These are phyloP conservation scores for Trapa incisa DNA, from an alignment of 345 rosid genomes.

Conservation along the genomic window DNA sequence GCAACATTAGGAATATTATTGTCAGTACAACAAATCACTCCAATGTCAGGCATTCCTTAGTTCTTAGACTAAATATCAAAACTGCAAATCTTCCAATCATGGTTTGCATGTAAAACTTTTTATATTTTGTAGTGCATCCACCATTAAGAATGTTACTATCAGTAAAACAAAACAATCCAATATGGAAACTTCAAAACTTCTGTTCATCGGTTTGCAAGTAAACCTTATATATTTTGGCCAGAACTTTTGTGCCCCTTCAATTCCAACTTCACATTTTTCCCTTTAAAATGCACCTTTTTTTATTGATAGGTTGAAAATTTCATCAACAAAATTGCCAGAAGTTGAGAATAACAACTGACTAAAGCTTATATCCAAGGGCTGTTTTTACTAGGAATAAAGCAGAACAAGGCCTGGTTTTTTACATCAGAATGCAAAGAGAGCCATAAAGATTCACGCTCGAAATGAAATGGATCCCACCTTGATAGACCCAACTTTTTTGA, in stretches of 20 bases:
- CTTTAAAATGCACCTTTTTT: background rate
- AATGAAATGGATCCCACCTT: slow-evolving; percentile 20
- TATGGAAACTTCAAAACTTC: too few relatives aligned
- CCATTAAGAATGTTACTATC: too few relatives aligned
- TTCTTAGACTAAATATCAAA: too few relatives aligned
- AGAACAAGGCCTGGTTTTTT: background rate
- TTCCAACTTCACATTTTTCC: background rate
- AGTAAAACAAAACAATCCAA: too few relatives aligned
- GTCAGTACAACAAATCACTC: background rate
- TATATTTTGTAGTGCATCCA: background rate
- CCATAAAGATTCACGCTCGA: background rate
- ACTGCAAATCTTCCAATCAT: background rate
- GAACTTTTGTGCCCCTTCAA: background rate
- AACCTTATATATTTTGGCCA: background rate
- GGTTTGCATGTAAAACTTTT: background rate
- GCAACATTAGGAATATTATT: background rate
- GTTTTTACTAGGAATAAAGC: background rate
- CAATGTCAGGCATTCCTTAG: background rate
- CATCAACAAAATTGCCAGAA: background rate
- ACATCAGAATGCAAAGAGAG: background rate
- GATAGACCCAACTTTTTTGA: slow-evolving; percentile 42
- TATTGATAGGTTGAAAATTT: background rate
- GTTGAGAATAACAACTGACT: background rate
- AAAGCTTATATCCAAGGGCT: background rate
- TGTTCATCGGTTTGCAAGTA: too few relatives aligned